Evolutionary conservation across 2,329 filamentous ascomycete genomes (phyloP).

Genomic region (Thermoascus crustaceus): DNA sequence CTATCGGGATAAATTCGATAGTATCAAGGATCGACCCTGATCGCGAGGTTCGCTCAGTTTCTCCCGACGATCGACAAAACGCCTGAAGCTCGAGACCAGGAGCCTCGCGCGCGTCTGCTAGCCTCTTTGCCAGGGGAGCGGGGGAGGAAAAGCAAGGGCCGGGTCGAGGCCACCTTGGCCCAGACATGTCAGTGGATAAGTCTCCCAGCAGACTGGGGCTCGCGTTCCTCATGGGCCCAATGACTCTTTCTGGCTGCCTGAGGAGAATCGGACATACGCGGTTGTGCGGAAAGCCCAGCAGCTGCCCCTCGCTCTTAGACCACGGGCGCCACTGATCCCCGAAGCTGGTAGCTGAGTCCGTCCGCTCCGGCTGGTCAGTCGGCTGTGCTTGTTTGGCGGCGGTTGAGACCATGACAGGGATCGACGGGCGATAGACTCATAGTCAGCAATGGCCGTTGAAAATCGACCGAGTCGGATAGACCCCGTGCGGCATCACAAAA

Average conservation of each 20-base stretch:
- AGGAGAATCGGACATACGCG: conserved; percentile 1
- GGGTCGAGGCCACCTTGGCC: not conserved
- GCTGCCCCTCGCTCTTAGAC: not conserved
- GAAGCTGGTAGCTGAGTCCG: not conserved
- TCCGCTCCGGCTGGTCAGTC: not conserved
- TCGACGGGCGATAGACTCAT: too few relatives aligned
- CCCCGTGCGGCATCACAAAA: too few relatives aligned
- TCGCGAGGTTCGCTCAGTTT: not conserved
- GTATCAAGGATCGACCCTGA: not conserved
- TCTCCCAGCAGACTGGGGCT: not conserved
- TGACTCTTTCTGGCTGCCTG: too few relatives aligned
- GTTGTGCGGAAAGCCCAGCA: not conserved
- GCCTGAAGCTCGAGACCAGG: not conserved
- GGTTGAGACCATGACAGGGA: not conserved
- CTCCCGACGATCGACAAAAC: conserved; percentile 1
- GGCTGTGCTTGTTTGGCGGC: not conserved
- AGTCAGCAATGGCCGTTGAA: too few relatives aligned
- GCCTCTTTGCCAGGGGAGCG: not conserved
- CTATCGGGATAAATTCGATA: not conserved
- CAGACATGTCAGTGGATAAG: not conserved
- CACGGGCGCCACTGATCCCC: not conserved
- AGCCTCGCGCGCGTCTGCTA: conserved; percentile 1
- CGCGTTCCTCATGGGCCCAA: too few relatives aligned
- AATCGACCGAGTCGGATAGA: not conserved
- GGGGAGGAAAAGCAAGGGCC: conserved; percentile 1